Base-by-base conservation (phyloP, 768 basidiomycete genomes). In the Lactifluus hygrophoroides region DNA sequence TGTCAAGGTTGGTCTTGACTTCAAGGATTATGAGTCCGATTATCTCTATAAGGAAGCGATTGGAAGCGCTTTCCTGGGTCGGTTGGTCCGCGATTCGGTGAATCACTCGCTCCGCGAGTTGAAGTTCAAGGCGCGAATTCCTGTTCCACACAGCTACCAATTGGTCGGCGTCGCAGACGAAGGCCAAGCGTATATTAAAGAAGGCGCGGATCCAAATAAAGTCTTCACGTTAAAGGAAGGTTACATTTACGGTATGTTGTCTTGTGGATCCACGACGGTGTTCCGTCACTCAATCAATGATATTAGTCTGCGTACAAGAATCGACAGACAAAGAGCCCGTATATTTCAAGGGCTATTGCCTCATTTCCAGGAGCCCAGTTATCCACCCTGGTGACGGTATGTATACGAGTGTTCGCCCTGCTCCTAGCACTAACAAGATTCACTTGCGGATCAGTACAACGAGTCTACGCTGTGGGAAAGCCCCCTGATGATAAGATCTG, bases 121-220 rank as follows among this genome's bases (percentile, higher is more conserved):
- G 65, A 92, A 92, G 64, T 82, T 88, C 63, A 73, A 76, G 38
- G 90, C 90, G 0, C 76, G 88, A 9, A 87, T 94, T 27, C 81
- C 77, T 3, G 77, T 94, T 10, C 84, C 84, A 0, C 72, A 82
- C 0, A 84, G 83, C 59, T 82, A 82, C 58, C 75, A 83, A 27
- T 76, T 94, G 1, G 86, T 91, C 11, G 91, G 92, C 1, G 79
- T 93, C 9, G 86, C 88, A 3, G 91, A 94, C 64, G 88, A 92
- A 70, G 88, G 88, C 7, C 57, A 30, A 8, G 50, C 50, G 3
- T 57, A 57, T 30, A 57, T 57, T 19, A 52, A 34, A 8, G 63
- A 61, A n/a, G 63, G 60, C 8, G 23, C 3, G 1, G 32, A 51
- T n/a, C 43, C 63, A 10, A 27, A 50, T 0, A 14, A 57, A 1